Percentiles rank a stretch among this genome's conserved stretches.
Conservation (phyloP, 164 flowering plant genomes). For the Brasenia schreberi region DNA sequence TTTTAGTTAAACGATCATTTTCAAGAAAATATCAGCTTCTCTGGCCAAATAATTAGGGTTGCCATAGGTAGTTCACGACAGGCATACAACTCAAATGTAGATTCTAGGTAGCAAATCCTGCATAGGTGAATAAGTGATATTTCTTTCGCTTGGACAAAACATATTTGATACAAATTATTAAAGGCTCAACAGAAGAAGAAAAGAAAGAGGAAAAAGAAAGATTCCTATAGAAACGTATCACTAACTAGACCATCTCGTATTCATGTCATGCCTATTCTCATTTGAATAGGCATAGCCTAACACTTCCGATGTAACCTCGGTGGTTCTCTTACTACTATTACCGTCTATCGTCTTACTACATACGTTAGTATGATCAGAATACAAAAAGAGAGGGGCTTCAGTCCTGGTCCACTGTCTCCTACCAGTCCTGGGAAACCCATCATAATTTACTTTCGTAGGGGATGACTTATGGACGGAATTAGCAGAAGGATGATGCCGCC, state of each 20-base stretch:
- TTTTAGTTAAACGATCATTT: too few relatives aligned
- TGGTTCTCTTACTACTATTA: conserved; percentile 24
- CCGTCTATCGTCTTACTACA: conserved; percentile 25
- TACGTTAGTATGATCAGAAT: conserved; percentile 29
- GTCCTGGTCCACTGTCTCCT: conserved; percentile 10
- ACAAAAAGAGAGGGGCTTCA: conserved; percentile 19
- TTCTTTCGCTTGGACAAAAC: background rate
- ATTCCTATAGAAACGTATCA: background rate
- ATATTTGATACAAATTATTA: background rate
- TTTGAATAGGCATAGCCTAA: conserved; percentile 24
- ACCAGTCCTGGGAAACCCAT: conserved; percentile 4
- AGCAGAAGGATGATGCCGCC: background rate
- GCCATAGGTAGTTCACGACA: too few relatives aligned
- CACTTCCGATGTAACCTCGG: conserved; percentile 27
- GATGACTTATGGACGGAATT: conserved; percentile 4
- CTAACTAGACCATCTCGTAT: background rate
- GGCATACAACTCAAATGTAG: too few relatives aligned
- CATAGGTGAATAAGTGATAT: background rate
- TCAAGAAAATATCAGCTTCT: too few relatives aligned
- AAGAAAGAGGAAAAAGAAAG: too few relatives aligned
- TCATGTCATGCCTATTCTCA: conserved; percentile 1
- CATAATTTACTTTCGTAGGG: conserved; percentile 8
- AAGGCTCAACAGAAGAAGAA: too few relatives aligned
- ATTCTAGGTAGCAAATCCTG: too few relatives aligned
- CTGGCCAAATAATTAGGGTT: too few relatives aligned